Base-by-base conservation (phyloP, 1,284 basidiomycete species). In the Tylopilus sp. region DNA sequence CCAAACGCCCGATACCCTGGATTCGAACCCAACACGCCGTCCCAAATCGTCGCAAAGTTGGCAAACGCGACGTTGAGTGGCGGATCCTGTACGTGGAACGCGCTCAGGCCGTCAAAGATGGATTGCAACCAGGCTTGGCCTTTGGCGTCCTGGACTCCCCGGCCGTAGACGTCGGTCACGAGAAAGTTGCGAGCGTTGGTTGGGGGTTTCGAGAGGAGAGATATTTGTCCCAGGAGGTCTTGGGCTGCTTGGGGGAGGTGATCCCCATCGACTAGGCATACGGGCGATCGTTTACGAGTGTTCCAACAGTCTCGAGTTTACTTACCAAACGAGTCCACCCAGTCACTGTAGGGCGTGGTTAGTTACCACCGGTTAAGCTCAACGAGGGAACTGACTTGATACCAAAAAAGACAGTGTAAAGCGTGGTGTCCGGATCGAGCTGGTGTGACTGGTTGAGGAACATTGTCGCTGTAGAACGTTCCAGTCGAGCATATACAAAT, bases 1-100 rank as follows among this genome's bases (percentile, higher is more conserved):
- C 80, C 79, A 53, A 81, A 82, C 1, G 76, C 74, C 31, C 63
- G 35, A 42, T 75, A 72, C n/a, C 79, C 76, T 0, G 78, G 76
- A 43, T 66, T 54, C 25, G 64, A 48, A 32, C 74, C 68, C 31
- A 79, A 55, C 15, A 80, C 75, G 4, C 72, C 76, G 17, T 74
- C 64, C 80, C 79, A 81, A 3, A 81, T 67, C 9, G 68, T 65
- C 8, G 63, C 69, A 49, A 81, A 74, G 57, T 79, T 76, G 19
- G 69, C 76, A 56, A 76, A 81, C 2, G 69, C 76, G 25, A 79
- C 66, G 37, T 75, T 75, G 22, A 75, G 52, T 0, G 39, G 48
- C 2, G 64, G 61, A 31, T 65, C 49, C 14, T 52, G 59, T 11
- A 57, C 50, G 20, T 59, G 63, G 40, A 75, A 56, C 28, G 62